Base-by-base conservation (phyloP, 208 protist species). In the Sergeia podlipaevii region DNA sequence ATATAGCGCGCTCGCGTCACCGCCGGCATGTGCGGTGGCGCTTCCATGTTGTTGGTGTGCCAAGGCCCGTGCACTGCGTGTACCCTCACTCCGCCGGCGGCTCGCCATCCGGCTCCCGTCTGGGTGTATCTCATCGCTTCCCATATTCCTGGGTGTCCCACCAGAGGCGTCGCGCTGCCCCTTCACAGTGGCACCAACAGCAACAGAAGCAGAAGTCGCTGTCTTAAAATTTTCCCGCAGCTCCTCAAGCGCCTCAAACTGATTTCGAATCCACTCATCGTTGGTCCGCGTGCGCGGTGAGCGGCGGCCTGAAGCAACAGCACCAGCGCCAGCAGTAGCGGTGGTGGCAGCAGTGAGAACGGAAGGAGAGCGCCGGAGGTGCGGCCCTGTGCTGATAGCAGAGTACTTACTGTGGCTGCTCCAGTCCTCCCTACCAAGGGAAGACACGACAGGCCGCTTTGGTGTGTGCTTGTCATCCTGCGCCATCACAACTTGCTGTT, bases 161-260 rank as follows among this genome's bases (percentile, higher is more conserved):
- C n/a, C n/a, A 38, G 34, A 38, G 34, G 34, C 11, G 34, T n/a
- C n/a, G 13, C n/a, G 34, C 34, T 38, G 34, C 34, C 34, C 34
- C n/a, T n/a, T 38, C 34, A n/a, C 34, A 11, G 13, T n/a, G n/a
- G n/a, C n/a, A n/a, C n/a, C n/a, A n/a, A n/a, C n/a, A n/a, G n/a
- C n/a, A n/a, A n/a, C n/a, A n/a, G n/a, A n/a, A 38, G 34, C 34
- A 38, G 34, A 38, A 38, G 34, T 38, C n/a, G 34, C 13, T n/a
- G 34, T 38, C 5, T 61, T 28, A 58, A 77, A 77, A 41, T 64
- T 63, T 7, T 34, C 39, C 10, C 70, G 63, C 39, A 77, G 23
- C 53, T 65, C 54, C 38, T 77, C 70, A 20, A 77, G 56, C 11
- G 47, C 47, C 29, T 58, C 23, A 15, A 47, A 47, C 52, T 58